Evolutionary conservation across 345 rosid species (phyloP), one percentile per base, ranked within the genome.

Genomic region (Turritis glabra): DNA sequence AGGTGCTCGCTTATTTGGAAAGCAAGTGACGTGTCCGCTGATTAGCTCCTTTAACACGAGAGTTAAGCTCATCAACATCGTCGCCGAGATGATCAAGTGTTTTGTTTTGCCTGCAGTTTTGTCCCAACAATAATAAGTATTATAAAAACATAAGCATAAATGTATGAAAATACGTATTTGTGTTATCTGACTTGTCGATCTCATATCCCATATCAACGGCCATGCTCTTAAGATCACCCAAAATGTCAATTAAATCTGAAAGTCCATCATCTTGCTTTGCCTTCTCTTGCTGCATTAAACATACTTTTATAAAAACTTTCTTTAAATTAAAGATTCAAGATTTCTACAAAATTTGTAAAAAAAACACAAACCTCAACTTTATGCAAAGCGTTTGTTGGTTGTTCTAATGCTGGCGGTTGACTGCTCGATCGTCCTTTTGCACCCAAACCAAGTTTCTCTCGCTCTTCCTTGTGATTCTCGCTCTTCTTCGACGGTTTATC

Each of bases 201-300:
- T 95, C 99, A 21, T 81, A 41, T 77, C 98, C 97, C 99, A 95
- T 95, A 72, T 90, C 98, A 29, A 83, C 71, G 25, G 99, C 99
- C 99, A 95, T 95, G 60, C 78, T 83, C 84, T 92, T 95, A 66
- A 95, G 81, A 61, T 95, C 97, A 37, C 99, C 98, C 83, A 92
- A 57, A 27, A 90, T 81, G 58, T 88, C 76, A 57, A 96, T 88
- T 52, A 90, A 80, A 81, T 95, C 98, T 1, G 89, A 84, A 40
- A 95, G 82, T 32, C 82, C 97, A 75, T 89, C 98, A 46, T 95
- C 99, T 80, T 95, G 97, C 76, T 92, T 90, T 47, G 74, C 69
- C 58, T 95, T 95, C 81, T 90, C 99, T 14, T 83, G 17, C 98
- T 95, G 71, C 64, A 67, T n/a, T 29, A 64, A 5, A 23, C 46